Percentiles rank a stretch among this genome's conserved stretches.
Conservation (phyloP, 75 land plant species). For the Adiantum capillusveneris region DNA sequence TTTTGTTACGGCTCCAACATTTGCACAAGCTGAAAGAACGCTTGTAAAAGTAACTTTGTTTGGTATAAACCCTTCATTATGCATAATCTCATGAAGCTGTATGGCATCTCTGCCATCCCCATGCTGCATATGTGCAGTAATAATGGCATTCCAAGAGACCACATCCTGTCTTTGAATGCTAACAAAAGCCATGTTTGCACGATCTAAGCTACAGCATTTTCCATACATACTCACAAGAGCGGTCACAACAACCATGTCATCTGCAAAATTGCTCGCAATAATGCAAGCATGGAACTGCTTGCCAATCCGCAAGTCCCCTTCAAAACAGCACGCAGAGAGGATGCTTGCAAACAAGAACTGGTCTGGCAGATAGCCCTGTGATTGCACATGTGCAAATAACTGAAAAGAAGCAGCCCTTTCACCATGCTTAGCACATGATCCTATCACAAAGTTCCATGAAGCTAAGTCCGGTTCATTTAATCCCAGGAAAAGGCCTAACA, state of each 20-base stretch:
- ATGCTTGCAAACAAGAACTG: neutral
- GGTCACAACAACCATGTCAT: neutral
- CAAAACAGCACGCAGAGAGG: conserved; percentile 2
- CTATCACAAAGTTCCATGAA: neutral
- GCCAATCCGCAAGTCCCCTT: neutral
- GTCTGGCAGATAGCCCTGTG: neutral
- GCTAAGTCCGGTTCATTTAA: neutral
- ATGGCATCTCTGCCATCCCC: neutral
- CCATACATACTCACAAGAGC: conserved; percentile 27
- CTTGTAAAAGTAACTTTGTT: conserved; percentile 12
- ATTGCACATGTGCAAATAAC: neutral
- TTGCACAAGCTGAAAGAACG: conserved; percentile 18
- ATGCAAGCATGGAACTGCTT: neutral
- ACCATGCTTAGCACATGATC: neutral
- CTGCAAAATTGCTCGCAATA: neutral
- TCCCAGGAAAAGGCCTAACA: neutral
- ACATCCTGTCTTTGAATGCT: conserved; percentile 2
- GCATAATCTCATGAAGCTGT: conserved; percentile 12
- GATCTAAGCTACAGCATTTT: conserved; percentile 18
- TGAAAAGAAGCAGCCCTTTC: neutral
- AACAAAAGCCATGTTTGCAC: conserved; percentile 12
- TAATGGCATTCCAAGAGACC: conserved; percentile 8
- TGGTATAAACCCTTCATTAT: conserved; percentile 12
- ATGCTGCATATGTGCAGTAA: neutral
- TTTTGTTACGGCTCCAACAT: conserved; percentile 11